Base-by-base conservation (phyloP, 768 basidiomycete genomes). In the Mycena belliarum region DNA sequence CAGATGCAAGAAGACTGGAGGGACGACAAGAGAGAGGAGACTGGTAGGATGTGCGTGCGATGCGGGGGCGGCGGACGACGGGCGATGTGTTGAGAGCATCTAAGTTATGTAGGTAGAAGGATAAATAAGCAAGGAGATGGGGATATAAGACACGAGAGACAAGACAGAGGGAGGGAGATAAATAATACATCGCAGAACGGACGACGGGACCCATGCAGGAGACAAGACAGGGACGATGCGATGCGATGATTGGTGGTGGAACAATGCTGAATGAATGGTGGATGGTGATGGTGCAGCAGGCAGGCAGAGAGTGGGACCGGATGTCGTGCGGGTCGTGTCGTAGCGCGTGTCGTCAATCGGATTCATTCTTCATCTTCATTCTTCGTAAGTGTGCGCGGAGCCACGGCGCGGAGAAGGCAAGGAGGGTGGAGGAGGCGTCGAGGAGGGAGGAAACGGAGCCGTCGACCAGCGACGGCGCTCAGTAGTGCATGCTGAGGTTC, bases 11-110 rank as follows among this genome's bases (percentile, higher is more conserved):
- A 21, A 46, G 21, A 47, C 35, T 18, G 23, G 24, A 35, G 35
- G 26, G 25, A 47, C 3, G 32, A 44, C 2, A 23, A 33, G 46
- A 15, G 14, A 14, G 25, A 47, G 3, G 24, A 12, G 41, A n/a
- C 12, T 9, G 10, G 49, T 21, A 25, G 20, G 12, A 55, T 28
- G 47, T 54, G 53, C 46, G 44, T 44, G 43, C 25, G 15, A 15
- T 43, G 16, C 42, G 38, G 11, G 45, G 49, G 32, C 56, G 49
- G 55, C 45, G 49, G 49, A 35, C 9, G 35, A 21, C 49, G 37
- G 49, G 49, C 28, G 56, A 57, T 57, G 60, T 47, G 60, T 61
- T 61, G 60, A 61, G 51, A 47, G 52, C 60, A 61, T 61, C 60
- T 61, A 61, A 52, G 54, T 48, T 29, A 26, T 8, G 8, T 21